phyloP scores from a whole-genome alignment of 163 green algal species.

The Smithsoniella earleae region DNA sequence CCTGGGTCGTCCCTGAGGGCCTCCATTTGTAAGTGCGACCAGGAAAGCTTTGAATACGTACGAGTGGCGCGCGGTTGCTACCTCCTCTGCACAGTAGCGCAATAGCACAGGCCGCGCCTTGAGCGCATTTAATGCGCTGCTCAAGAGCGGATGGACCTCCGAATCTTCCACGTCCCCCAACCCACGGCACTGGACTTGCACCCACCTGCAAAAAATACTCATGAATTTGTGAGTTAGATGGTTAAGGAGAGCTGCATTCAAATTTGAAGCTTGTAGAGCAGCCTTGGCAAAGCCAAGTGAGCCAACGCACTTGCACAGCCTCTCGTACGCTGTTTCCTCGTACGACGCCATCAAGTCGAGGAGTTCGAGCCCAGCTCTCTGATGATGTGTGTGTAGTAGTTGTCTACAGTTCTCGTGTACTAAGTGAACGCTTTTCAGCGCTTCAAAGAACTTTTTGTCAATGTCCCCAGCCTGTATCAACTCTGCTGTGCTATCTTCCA shows the following conservation, averaged over 20 bases:
- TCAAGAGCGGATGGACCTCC: conserved; percentile 68
- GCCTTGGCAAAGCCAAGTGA: not conserved
- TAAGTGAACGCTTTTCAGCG: conserved; percentile 65
- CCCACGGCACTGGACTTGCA: conserved; percentile 74
- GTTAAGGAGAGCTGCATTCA: not conserved
- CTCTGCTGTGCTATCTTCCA: not conserved
- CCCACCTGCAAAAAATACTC: conserved; percentile 63
- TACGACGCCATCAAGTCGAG: conserved; percentile 89
- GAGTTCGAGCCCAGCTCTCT: conserved; percentile 87
- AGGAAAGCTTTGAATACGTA: conserved; percentile 89
- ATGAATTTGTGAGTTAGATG: not conserved
- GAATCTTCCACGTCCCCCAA: conserved; percentile 74
- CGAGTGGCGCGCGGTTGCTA: conserved; percentile 75
- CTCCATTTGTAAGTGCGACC: conserved; percentile 71
- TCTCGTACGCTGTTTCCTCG: conserved; percentile 87
- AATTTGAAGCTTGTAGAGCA: not conserved
- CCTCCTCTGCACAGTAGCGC: conserved; percentile 50
- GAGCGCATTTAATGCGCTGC: conserved; percentile 62
- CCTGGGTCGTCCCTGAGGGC: conserved; percentile 61
- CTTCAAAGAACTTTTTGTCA: conserved; percentile 71
- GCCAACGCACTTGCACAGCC: conserved; percentile 65
- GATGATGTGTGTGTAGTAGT: conserved; percentile 82
- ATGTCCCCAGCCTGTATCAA: conserved; percentile 46
- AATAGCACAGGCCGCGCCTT: conserved; percentile 74
- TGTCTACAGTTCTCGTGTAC: conserved; percentile 88